Conservation (phyloP, 2,329 filamentous ascomycete species). For the Periconia sp. region DNA sequence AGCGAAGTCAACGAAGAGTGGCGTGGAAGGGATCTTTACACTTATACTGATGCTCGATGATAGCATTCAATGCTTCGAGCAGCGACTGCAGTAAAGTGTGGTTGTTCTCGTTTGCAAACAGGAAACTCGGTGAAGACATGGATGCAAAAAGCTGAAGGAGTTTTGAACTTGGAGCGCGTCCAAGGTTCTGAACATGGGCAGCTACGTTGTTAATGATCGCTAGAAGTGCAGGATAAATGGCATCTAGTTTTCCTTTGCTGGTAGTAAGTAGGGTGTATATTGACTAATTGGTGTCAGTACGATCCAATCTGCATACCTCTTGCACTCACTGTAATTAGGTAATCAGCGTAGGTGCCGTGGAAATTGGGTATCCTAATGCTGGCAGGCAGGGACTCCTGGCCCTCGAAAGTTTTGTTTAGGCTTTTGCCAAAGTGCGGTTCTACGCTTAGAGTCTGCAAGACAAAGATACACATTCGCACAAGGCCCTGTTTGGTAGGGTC, state of each 20-base stretch:
- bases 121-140: constrained; percentile 91
- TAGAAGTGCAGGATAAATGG: constrained; percentile 88
- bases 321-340: constrained; percentile 79
- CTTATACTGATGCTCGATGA: constrained; percentile 85
- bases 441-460: constrained; percentile 92
- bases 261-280: constrained; percentile 91
- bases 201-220: constrained; percentile 94
- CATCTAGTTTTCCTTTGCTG: constrained; percentile 87
- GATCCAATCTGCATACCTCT: neutral
- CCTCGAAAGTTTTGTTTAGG: constrained; percentile 86
- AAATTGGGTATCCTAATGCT: constrained; percentile 85
- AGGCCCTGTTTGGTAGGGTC: constrained; percentile 89
- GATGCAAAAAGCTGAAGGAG: constrained; percentile 86
- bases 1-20: neutral
- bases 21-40: constrained; percentile 58
- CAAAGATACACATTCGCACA: constrained; percentile 96
- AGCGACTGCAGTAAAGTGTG: constrained; percentile 80
- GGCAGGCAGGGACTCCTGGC: constrained; percentile 83
- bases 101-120: constrained; percentile 91
- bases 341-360: constrained; percentile 89
- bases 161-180: constrained; percentile 76
- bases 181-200: constrained; percentile 80
- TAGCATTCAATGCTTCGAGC: constrained; percentile 86
- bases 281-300: constrained; percentile 62
- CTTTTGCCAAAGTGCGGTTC: constrained; percentile 89